Evolutionary conservation across 1,284 basidiomycete species (phyloP).

Genomic region (Pseudozyma pruni): DNA sequence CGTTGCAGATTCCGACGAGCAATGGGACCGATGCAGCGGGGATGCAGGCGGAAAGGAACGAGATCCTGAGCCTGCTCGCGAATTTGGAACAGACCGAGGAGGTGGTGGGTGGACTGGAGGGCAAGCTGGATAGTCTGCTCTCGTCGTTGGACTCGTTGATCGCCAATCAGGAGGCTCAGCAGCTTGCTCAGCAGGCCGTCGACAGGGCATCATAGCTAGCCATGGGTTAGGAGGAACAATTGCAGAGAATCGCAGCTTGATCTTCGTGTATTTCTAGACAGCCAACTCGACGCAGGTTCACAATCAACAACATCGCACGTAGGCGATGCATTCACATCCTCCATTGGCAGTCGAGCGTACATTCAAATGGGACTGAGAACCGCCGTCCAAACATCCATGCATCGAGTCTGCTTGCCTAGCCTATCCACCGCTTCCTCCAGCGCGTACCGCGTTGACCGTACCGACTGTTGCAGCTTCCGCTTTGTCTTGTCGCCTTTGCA

Average conservation of each 20-base stretch:
- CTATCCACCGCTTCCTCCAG: conserved; percentile 14
- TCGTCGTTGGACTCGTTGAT: conserved; percentile 39
- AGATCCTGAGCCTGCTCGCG: conserved; percentile 40
- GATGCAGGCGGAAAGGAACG: conserved; percentile 30
- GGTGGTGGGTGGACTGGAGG: conserved; percentile 40
- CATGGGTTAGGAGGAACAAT: too few relatives aligned
- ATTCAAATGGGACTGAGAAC: conserved; percentile 9
- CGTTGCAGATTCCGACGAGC: conserved; percentile 38
- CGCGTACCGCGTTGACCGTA: conserved; percentile 20
- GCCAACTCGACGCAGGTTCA: too few relatives aligned
- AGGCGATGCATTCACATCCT: too few relatives aligned
- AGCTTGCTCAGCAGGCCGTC: conserved; percentile 27
- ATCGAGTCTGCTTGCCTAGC: conserved; percentile 8
- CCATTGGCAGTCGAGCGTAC: not conserved
- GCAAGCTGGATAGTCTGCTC: conserved; percentile 38
- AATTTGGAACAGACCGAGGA: conserved; percentile 49
- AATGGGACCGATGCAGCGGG: conserved; percentile 21
- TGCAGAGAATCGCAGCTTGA: not conserved
- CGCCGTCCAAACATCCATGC: conserved; percentile 40
- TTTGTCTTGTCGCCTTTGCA: not conserved
- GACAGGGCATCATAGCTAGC: conserved; percentile 17
- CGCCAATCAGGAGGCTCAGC: conserved; percentile 40
- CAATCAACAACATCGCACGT: too few relatives aligned
- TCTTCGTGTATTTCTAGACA: conserved; percentile 4
- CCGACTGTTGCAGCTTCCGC: conserved; percentile 10